Base-by-base conservation (phyloP, 306 rosid species). In the Acacia acuminata region DNA sequence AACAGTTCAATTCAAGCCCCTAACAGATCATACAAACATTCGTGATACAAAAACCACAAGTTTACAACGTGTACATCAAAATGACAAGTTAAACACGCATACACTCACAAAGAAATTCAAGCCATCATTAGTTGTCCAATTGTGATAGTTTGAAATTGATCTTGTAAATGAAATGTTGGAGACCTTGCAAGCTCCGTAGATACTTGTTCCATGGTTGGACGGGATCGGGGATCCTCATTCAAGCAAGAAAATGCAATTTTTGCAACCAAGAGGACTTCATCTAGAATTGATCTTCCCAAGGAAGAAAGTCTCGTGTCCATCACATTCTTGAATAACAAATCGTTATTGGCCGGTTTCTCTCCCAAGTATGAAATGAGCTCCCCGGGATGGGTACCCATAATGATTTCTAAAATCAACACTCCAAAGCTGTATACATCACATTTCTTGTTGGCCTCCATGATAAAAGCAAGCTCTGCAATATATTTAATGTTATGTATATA, bases 301-400 rank as follows among this genome's bases (percentile, higher is more conserved):
- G 0, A 4, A 45, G 25, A 56, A n/a, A 84, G 84, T 36, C 78
- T 69, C 6, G 71, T 24, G 16, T 84, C 81, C 17, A 79, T 47
- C 51, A 45, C 53, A 24, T 30, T 66, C 58, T 75, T 70, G n/a
- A n/a, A n/a, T 40, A 79, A 48, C 3, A 71, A 7, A 16, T 20
- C 32, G 27, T 70, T 45, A 7, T 12, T 2, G n/a, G 38, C 27
- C 27, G 68, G 25, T 3, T 34, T 12, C 51, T 34, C 24, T 0
- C 0, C 30, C 38, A 71, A 43, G 5, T 38, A 43, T 3, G 8
- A 2, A 22, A 71, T 22, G 11, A 70, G 5, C 24, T 71, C 56
- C 13, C n/a, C 38, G 0, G 56, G 75, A 24, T 71, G 56, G 16
- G 0, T 24, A 0, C 75, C 75, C 75, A 71, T 71, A 2, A 71